These are phyloP conservation scores for Cystobasidium onofrii DNA, from an alignment of 768 basidiomycete genomes.

Conservation along the genomic window DNA sequence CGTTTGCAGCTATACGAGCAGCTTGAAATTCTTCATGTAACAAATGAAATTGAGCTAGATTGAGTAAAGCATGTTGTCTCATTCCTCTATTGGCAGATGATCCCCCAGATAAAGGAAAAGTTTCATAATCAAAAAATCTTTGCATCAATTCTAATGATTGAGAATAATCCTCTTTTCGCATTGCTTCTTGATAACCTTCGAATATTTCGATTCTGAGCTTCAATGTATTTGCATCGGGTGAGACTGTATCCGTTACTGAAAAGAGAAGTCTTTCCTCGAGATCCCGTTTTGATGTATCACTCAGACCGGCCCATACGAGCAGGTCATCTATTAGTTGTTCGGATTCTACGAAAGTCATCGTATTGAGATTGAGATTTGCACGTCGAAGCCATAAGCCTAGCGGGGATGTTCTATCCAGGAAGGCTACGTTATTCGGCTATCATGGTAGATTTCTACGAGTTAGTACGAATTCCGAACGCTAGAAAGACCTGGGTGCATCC, in stretches of 20 bases:
- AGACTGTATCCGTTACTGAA: not conserved
- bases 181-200: not conserved
- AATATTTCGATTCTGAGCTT: not conserved
- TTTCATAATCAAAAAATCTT: slow-evolving; percentile 24
- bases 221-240: not conserved
- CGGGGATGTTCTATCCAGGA: slow-evolving; percentile 24
- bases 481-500: too few species aligned
- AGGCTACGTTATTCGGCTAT: slow-evolving; percentile 15
- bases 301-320: not conserved
- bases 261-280: not conserved
- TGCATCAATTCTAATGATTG: not conserved
- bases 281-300: not conserved
- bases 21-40: not conserved
- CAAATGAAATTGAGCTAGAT: slow-evolving; percentile 19
- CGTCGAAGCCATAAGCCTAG: slow-evolving; percentile 15
- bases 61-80: slow-evolving; percentile 27
- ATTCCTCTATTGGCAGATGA: slow-evolving; percentile 10
- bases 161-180: slow-evolving; percentile 14
- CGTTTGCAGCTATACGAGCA: not conserved
- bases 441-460: too few species aligned
- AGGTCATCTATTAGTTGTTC: slow-evolving; percentile 1
- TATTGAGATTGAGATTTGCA: slow-evolving; percentile 6
- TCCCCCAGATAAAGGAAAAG: slow-evolving; percentile 3
- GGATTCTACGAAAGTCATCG: not conserved
- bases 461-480: too few species aligned